Percentiles rank a stretch among this genome's conserved stretches.
These are phyloP conservation scores for Trichosporon inkin DNA, from an alignment of 1,284 basidiomycete genomes.

Conservation along the genomic window DNA sequence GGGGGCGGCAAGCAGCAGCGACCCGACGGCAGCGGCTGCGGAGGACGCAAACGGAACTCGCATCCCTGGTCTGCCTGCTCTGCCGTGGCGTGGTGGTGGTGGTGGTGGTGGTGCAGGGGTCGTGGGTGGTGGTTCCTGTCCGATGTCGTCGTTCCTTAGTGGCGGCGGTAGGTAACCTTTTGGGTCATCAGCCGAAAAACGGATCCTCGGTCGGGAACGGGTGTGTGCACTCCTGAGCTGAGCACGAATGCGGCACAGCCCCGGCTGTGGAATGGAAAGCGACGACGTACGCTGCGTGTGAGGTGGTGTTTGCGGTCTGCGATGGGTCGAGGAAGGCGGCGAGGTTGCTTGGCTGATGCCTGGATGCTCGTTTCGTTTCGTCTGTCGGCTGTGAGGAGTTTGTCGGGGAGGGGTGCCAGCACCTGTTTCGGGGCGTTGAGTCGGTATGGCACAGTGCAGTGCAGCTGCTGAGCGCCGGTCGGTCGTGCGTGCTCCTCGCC, in stretches of 20 bases:
- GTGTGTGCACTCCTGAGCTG: background rate
- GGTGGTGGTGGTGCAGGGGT: no score
- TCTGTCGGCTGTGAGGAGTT: no score
- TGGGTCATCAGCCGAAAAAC: background rate
- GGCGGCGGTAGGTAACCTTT: background rate
- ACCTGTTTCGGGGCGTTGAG: no score
- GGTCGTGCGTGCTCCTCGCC: no score
- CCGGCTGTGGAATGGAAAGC: background rate
- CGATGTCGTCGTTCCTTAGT: background rate
- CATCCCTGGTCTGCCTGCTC: conserved; percentile 4
- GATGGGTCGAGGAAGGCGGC: no score
- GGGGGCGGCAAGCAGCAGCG: background rate
- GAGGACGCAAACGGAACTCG: background rate
- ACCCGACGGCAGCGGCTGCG: background rate
- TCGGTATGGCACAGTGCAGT: no score
- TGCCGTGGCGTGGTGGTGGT: background rate
- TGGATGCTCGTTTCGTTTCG: no score
- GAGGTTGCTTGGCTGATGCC: no score
- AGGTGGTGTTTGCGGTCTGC: no score
- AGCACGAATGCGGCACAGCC: background rate
- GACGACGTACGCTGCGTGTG: background rate
- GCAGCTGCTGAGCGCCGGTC: no score
- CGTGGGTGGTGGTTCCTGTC: background rate
- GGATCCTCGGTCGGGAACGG: background rate
- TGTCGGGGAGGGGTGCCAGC: no score